Evolutionary conservation across 441 rosid species (phyloP), one percentile per base, ranked within the genome.

Genomic region (Populus hybrid): DNA sequence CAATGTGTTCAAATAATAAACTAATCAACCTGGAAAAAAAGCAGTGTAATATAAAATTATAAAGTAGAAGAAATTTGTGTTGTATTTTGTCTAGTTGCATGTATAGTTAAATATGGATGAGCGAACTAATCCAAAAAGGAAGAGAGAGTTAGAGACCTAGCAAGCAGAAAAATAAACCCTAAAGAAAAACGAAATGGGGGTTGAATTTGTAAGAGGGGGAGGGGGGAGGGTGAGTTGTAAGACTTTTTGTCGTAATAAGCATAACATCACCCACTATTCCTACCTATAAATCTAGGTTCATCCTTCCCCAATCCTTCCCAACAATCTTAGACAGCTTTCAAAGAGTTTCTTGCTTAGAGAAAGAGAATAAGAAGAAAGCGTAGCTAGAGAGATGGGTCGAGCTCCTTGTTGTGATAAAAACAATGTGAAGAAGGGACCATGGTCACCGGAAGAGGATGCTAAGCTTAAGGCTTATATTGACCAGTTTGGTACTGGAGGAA

Each of bases 351-450:
- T 61, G 64, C 78, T 67, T 18, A 79, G 67, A 77, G 76, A 16
- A 73, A 65, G 73, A 64, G 45, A 75, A 14, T 26, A 11, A 59
- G 21, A 59, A 4, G 42, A 23, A 65, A 74, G 50, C 12, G 64
- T n/a, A 29, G 26, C 10, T 9, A 26, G 72, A 71, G 67, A 81
- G 72, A 95, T 94, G 99, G 99, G 99, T 79, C 88, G 99, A 85
- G 99, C 98, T 80, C 99, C 99, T 21, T 95, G 99, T 69, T 95
- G 99, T 70, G 99, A 95, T 81, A 95, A 95, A 87, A 89, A 88
- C 40, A 95, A 90, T 79, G 98, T 93, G 70, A 95, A 95, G 87
- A 93, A 85, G 79, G 99, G 99, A n/a, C 99, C 99, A 65, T 95
- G 99, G 99, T 91, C 98, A 45, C 95, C 98, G 16, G 99, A 95